These are phyloP conservation scores for Skeletonema tropicum DNA, from an alignment of 108 stramenopile species.

Conservation along the genomic window DNA sequence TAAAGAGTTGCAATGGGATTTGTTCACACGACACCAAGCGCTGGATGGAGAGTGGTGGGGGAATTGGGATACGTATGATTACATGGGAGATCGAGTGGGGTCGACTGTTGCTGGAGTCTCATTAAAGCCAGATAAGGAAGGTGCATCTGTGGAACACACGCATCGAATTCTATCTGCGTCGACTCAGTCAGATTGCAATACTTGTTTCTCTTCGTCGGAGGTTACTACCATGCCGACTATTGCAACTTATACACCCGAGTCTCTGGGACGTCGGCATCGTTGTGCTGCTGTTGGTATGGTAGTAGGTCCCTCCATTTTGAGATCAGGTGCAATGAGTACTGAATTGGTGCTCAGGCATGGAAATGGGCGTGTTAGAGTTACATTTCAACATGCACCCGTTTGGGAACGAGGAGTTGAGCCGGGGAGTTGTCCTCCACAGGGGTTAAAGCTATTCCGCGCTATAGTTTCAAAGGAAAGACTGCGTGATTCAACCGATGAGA, in stretches of 20 bases:
- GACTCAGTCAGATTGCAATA: conserved; percentile 74
- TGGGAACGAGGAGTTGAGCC: conserved; percentile 83
- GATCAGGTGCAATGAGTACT: conserved; percentile 77
- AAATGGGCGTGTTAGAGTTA: conserved; percentile 78
- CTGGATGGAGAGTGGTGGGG: conserved; percentile 79
- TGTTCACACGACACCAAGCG: conserved; percentile 81
- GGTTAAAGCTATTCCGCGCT: conserved; percentile 77
- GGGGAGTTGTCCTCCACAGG: conserved; percentile 80
- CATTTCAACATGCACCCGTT: conserved; percentile 88
- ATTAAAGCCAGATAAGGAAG: conserved; percentile 37
- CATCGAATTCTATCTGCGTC: conserved; percentile 75
- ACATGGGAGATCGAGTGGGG: conserved; percentile 79
- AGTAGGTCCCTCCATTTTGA: conserved; percentile 68
- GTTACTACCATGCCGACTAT: conserved; percentile 62
- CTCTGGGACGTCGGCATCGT: conserved; percentile 42
- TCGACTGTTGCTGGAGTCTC: conserved; percentile 75
- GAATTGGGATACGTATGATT: conserved; percentile 83
- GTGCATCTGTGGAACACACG: conserved; percentile 53
- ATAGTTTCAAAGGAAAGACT: conserved; percentile 74
- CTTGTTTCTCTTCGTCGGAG: conserved; percentile 79
- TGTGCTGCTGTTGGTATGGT: conserved; percentile 66
- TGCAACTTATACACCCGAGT: conserved; percentile 60
- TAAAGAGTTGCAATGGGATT: conserved; percentile 77
- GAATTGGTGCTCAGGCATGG: conserved; percentile 77
- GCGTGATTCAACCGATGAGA: conserved; percentile 31